Evolutionary conservation across 805 yeast species (phyloP).

Genomic region (Tetrapisispora iriomotensis): DNA sequence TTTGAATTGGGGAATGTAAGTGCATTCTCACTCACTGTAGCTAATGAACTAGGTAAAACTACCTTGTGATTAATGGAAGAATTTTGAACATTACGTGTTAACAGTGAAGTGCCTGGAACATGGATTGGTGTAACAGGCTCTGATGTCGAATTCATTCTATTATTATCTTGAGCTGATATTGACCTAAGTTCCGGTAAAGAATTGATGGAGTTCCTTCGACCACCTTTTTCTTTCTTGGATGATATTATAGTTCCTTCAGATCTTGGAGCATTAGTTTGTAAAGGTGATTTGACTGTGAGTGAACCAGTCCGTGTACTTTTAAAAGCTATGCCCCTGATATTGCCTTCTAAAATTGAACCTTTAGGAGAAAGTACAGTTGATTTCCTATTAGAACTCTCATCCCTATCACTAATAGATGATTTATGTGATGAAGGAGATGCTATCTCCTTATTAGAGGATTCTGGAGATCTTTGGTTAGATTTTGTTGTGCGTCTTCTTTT

Average conservation of each 20-base stretch:
- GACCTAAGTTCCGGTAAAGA: neutral
- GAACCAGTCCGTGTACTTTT: no score
- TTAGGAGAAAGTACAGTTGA: neutral
- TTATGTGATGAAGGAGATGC: neutral
- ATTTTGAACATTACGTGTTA: neutral
- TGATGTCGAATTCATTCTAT: neutral
- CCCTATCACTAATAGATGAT: neutral
- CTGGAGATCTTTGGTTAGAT: constrained; percentile 3
- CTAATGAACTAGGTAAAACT: constrained; percentile 9
- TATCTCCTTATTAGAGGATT: neutral
- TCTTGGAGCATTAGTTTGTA: neutral
- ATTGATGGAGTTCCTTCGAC: constrained; percentile 4
- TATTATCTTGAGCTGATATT: neutral
- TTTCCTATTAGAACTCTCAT: neutral
- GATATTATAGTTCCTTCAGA: neutral
- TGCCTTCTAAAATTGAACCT: no score
- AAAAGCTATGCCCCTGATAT: no score
- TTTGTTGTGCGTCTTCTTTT: neutral
- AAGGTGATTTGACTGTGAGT: neutral
- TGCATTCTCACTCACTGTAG: constrained; percentile 11
- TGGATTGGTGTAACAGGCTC: constrained; percentile 5
- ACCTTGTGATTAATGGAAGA: constrained; percentile 4
- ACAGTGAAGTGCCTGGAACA: neutral
- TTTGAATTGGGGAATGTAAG: neutral
- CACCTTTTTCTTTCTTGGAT: neutral